A percentile compares a stretch with the other conserved stretches of the same genome.
phyloP scores from a whole-genome alignment of 306 rosid genomes.

The Sophora flavescens region DNA sequence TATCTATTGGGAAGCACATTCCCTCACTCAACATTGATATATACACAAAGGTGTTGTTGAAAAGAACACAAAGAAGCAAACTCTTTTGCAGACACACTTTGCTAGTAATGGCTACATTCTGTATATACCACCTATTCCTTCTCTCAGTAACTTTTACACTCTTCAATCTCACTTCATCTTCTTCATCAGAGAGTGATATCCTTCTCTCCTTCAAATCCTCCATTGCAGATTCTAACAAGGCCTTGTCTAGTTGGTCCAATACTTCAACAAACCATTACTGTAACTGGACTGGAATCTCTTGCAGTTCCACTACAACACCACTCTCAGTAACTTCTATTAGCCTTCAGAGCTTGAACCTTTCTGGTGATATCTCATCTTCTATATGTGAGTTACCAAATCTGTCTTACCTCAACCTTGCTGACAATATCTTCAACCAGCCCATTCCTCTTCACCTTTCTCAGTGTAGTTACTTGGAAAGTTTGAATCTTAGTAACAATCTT shows the following conservation, averaged over 20 bases:
- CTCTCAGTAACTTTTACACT: conserved; percentile 55
- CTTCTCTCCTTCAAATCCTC: conserved; percentile 82
- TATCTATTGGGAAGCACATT: conserved; percentile 35
- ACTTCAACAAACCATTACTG: conserved; percentile 67
- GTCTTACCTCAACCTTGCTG: conserved; percentile 82
- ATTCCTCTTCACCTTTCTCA: conserved; percentile 94
- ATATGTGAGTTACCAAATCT: conserved; percentile 71
- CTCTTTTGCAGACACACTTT: conserved; percentile 48
- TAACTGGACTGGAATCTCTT: conserved; percentile 87
- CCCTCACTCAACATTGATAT: conserved; percentile 48
- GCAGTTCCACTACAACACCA: conserved; percentile 50
- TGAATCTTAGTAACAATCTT: conserved; percentile 91
- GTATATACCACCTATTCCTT: conserved; percentile 58
- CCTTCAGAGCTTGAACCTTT: conserved; percentile 80
- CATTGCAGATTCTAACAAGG: conserved; percentile 70
- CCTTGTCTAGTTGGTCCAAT: conserved; percentile 80
- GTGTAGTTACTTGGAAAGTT: conserved; percentile 69
- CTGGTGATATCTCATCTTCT: conserved; percentile 84
- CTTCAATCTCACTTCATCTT: conserved; percentile 55
- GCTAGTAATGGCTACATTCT: conserved; percentile 64
- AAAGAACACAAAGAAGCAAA: conserved; percentile 46
- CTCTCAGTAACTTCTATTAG: conserved; percentile 68
- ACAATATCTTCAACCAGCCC: conserved; percentile 79
- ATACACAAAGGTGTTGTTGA: conserved; percentile 24
- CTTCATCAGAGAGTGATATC: conserved; percentile 60